Evolutionary conservation across 169 alveolate genomes (phyloP).

Genomic region (Eimeria falciformis): DNA sequence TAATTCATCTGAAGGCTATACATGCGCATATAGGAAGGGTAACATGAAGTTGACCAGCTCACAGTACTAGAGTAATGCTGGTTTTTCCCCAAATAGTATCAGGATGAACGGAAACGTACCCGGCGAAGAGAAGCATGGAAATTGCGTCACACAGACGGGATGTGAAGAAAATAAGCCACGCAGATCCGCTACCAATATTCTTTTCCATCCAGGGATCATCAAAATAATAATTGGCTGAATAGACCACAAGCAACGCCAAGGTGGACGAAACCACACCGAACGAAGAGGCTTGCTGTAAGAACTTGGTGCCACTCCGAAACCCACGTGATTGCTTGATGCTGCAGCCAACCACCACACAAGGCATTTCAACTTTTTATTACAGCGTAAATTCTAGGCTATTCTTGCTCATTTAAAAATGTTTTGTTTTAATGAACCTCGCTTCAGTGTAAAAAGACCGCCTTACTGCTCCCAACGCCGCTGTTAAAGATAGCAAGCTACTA

Average conservation of each 20-base stretch:
- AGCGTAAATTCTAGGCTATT: neutral
- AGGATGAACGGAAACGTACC: conserved; percentile 65
- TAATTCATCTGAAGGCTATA: neutral
- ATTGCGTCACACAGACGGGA: conserved; percentile 89
- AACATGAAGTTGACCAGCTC: neutral
- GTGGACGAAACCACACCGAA: conserved; percentile 91
- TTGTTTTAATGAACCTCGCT: neutral
- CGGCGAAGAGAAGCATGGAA: conserved; percentile 88
- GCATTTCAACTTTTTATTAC: neutral
- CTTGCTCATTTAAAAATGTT: neutral
- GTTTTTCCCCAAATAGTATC: neutral
- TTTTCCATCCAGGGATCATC: conserved; percentile 91
- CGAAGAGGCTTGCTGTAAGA: conserved; percentile 90
- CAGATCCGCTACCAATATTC: conserved; percentile 90
- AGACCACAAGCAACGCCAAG: conserved; percentile 86
- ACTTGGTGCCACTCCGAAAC: conserved; percentile 91
- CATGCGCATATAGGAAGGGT: neutral
- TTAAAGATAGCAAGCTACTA: neutral
- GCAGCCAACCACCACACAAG: neutral
- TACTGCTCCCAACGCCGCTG: neutral
- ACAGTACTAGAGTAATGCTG: neutral
- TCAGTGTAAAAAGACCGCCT: neutral
- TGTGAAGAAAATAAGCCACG: conserved; percentile 88
- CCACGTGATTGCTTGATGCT: conserved; percentile 93
- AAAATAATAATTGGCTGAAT: conserved; percentile 89